These are phyloP conservation scores for Linum tenue DNA, from an alignment of 345 rosid genomes.

Conservation along the genomic window DNA sequence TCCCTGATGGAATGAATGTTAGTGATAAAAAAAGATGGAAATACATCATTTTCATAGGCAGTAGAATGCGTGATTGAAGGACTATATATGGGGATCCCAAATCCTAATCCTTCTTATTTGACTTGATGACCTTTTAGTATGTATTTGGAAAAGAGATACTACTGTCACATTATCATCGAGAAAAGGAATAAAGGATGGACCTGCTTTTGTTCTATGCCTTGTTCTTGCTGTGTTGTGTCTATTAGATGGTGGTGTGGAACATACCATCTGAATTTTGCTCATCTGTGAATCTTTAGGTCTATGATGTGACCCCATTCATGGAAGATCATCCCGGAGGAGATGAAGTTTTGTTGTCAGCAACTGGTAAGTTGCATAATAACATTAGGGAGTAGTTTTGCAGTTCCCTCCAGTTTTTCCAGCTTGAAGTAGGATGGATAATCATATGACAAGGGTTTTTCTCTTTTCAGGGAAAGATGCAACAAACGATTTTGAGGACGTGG, in stretches of 20 bases:
- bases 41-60: background rate
- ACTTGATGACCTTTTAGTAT: background rate
- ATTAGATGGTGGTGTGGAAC: background rate
- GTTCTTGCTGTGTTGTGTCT: background rate
- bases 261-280: too few species aligned
- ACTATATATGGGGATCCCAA: background rate
- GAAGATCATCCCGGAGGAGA: slow-evolving; percentile 99
- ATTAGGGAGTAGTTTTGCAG: background rate
- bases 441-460: background rate
- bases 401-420: too few species aligned
- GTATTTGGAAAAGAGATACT: background rate
- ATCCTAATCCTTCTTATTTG: background rate
- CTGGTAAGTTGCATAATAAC: slow-evolving; percentile 33
- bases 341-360: slow-evolving; percentile 83
- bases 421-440: background rate
- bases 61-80: background rate
- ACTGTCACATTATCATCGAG: too few species aligned
- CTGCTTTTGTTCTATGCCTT: background rate
- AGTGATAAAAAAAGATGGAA: background rate
- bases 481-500: slow-evolving; percentile 85
- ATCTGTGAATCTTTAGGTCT: slow-evolving; percentile 42
- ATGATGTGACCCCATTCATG: slow-evolving; percentile 92
- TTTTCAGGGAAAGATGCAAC: slow-evolving; percentile 82
- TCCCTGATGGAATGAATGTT: background rate
- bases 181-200: too few species aligned